Conservation (phyloP, 139 green algal genomes). For the Ettlia oleoabundans region DNA sequence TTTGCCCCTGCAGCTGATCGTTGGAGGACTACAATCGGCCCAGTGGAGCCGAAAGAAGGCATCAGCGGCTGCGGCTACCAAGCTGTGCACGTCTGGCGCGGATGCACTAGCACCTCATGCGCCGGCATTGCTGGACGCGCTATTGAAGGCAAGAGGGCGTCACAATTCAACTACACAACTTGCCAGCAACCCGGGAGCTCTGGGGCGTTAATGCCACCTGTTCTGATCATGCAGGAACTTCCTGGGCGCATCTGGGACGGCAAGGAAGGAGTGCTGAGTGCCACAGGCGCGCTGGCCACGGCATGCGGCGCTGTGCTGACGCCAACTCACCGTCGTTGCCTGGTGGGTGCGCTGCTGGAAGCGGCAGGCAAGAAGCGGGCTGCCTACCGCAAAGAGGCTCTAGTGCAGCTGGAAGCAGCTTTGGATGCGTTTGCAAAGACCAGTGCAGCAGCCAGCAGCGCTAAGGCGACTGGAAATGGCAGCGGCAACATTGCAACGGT, state of each 20-base stretch:
- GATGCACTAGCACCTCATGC: constrained; percentile 56
- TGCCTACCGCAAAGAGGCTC: constrained; percentile 36
- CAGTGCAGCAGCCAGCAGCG: background rate
- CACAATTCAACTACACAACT: too few relatives aligned
- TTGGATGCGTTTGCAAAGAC: constrained; percentile 23
- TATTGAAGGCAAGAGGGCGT: constrained; percentile 47
- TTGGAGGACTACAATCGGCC: constrained; percentile 23
- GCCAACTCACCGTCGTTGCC: background rate
- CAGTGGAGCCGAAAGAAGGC: constrained; percentile 74
- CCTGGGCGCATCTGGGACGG: constrained; percentile 81
- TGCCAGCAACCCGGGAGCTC: background rate
- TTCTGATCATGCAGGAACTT: constrained; percentile 40
- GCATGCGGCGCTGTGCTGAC: background rate
- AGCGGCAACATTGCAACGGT: background rate
- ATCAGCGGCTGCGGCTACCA: constrained; percentile 47
- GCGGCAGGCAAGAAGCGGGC: constrained; percentile 43
- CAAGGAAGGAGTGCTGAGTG: constrained; percentile 74
- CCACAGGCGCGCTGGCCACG: constrained; percentile 53
- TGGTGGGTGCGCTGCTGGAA: constrained; percentile 42
- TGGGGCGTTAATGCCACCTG: background rate
- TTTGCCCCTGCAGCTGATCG: constrained; percentile 21
- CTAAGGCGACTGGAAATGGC: background rate
- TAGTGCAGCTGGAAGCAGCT: constrained; percentile 45
- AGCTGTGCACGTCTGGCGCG: constrained; percentile 24
- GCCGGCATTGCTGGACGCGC: background rate